Percentiles rank a stretch among this genome's conserved stretches.
phyloP scores from a whole-genome alignment of 2,329 filamentous ascomycete species.

The Aspergillus oerlinghausenensis region DNA sequence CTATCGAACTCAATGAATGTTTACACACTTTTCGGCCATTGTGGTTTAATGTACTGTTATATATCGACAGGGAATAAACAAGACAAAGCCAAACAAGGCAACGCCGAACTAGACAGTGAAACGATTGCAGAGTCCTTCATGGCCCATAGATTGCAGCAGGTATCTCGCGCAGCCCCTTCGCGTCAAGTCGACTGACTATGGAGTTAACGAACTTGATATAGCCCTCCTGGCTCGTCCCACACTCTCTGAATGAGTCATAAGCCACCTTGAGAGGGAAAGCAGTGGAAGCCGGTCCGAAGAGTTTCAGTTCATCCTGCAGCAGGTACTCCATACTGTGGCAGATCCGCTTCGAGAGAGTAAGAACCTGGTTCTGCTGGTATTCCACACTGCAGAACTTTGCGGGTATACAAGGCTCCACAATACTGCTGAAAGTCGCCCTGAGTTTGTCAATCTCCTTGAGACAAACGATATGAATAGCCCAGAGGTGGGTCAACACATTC shows the following conservation, averaged over 20 bases:
- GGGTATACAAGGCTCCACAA: neutral
- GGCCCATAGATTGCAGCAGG: neutral
- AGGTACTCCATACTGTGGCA: conserved; percentile 36
- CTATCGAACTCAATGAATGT: neutral
- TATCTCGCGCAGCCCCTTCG: neutral
- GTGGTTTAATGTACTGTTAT: neutral
- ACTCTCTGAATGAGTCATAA: conserved; percentile 7
- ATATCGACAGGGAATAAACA: neutral
- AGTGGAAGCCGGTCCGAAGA: conserved; percentile 37
- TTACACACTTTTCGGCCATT: neutral
- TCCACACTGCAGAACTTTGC: neutral
- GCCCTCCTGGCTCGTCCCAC: neutral
- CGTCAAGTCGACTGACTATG: neutral
- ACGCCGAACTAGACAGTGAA: neutral
- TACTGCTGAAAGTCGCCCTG: neutral
- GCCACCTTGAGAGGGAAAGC: conserved; percentile 26
- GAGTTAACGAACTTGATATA: neutral
- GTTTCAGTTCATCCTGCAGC: conserved; percentile 36
- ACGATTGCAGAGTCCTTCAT: neutral
- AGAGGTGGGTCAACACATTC: conserved; percentile 37
- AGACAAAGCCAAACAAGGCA: neutral
- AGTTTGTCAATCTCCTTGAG: conserved; percentile 24
- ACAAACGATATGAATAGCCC: conserved; percentile 38
- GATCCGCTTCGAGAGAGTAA: conserved; percentile 22
- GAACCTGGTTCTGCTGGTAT: neutral